These are phyloP conservation scores for Monilinia vaccinii-corymbosi DNA, from an alignment of 2,329 filamentous ascomycete genomes.

Conservation along the genomic window DNA sequence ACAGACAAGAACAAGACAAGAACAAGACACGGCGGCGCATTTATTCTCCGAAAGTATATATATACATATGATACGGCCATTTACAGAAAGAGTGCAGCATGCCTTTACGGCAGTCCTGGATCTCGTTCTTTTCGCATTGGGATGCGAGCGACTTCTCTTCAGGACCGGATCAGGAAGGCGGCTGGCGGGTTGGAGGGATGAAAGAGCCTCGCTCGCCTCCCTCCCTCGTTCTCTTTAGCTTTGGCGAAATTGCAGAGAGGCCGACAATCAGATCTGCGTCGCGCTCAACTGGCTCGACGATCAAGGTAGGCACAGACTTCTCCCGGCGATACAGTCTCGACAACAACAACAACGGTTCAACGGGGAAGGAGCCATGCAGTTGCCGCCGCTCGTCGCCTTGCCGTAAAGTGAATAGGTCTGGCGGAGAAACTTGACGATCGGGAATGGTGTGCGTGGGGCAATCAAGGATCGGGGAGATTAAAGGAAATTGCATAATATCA, in stretches of 20 bases:
- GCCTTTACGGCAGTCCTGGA: no score
- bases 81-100: no score
- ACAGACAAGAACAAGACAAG: neutral
- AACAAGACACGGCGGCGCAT: neutral
- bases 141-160: no score
- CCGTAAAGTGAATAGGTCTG: conserved; percentile 7
- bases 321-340: no score
- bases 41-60: neutral
- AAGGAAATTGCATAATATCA: neutral
- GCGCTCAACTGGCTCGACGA: neutral
- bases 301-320: no score
- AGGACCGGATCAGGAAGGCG: no score
- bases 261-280: neutral
- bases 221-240: no score
- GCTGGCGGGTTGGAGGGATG: no score
- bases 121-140: no score
- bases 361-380: neutral
- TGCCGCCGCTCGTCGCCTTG: neutral
- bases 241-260: conserved; percentile 9
- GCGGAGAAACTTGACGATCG: conserved; percentile 1
- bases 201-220: no score
- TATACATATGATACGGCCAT: neutral
- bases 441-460: neutral
- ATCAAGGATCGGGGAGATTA: neutral
- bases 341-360: neutral